Conservation (phyloP, 345 rosid species). For the Arabidopsis suecica region DNA sequence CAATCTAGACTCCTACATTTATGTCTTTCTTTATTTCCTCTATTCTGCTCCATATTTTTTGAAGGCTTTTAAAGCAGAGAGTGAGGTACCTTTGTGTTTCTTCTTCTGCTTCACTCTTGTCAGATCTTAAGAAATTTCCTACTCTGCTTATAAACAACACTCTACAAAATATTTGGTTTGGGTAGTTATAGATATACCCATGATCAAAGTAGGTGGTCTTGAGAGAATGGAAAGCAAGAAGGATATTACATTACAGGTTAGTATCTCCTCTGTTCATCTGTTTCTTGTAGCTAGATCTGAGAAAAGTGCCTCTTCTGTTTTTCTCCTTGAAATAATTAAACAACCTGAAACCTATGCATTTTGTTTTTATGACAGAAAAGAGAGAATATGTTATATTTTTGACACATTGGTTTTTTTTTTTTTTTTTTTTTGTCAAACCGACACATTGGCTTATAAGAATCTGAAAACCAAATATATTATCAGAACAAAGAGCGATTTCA, state of each 20-base stretch:
- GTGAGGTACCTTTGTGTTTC: conserved; percentile 19
- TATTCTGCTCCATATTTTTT: conserved; percentile 23
- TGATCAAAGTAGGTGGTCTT: conserved; percentile 26
- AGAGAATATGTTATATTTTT: not conserved
- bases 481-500: not conserved
- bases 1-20: conserved; percentile 18
- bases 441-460: not conserved
- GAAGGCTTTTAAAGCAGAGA: conserved; percentile 23
- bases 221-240: conserved; percentile 14
- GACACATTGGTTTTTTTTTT: too few species aligned
- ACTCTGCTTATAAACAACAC: conserved; percentile 8
- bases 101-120: conserved; percentile 15
- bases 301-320: conserved; percentile 20
- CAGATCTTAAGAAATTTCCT: conserved; percentile 12
- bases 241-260: conserved; percentile 26
- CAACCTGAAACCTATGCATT: not conserved
- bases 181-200: conserved; percentile 21
- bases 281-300: conserved; percentile 30
- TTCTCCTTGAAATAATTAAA: not conserved
- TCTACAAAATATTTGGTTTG: conserved; percentile 3
- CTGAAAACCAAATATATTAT: not conserved
- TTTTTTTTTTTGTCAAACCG: too few species aligned
- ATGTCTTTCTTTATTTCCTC: conserved; percentile 23
- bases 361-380: not conserved
- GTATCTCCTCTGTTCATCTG: not conserved